These are phyloP conservation scores for Crithidia brevicula DNA, from an alignment of 208 protist species.

Conservation along the genomic window DNA sequence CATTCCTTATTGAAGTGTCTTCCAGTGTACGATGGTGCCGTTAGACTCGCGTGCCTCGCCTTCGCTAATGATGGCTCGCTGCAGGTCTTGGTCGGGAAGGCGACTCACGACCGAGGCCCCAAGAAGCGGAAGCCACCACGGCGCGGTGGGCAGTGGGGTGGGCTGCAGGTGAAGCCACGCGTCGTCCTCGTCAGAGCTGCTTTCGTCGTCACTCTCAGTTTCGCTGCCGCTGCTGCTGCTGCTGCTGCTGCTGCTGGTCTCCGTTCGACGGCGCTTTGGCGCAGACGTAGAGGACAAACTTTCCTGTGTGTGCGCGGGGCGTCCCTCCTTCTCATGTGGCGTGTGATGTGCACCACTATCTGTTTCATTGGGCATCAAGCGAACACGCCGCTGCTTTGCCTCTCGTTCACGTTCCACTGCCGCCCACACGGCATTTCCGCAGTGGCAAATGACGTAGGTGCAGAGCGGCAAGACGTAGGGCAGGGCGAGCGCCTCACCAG, in stretches of 20 bases:
- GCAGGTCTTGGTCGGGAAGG: slow-evolving; percentile 49
- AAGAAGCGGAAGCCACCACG: slow-evolving; percentile 63
- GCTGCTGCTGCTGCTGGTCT: background rate
- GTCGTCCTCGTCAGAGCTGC: slow-evolving; percentile 25
- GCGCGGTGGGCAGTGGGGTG: slow-evolving; percentile 35
- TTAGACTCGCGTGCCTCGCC: slow-evolving; percentile 51
- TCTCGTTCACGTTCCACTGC: slow-evolving; percentile 6
- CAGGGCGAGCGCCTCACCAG: slow-evolving; percentile 62
- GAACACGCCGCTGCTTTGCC: background rate
- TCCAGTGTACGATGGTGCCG: slow-evolving; percentile 60
- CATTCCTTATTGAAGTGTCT: slow-evolving; percentile 42
- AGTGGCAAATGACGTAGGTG: slow-evolving; percentile 28
- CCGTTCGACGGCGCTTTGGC: background rate
- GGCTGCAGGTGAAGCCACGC: slow-evolving; percentile 38
- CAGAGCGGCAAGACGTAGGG: slow-evolving; percentile 48
- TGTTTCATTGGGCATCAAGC: too few relatives aligned
- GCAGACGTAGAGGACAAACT: background rate
- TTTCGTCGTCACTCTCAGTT: background rate
- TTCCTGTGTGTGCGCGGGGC: too few relatives aligned
- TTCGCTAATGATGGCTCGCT: slow-evolving; percentile 42
- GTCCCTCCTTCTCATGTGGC: too few relatives aligned
- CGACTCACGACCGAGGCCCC: slow-evolving; percentile 60
- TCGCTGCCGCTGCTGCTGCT: background rate
- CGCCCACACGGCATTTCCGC: slow-evolving; percentile 5
- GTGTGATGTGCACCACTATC: background rate